These are phyloP conservation scores for Plasmodium inui DNA, from an alignment of 169 alveolate genomes.

Conservation along the genomic window DNA sequence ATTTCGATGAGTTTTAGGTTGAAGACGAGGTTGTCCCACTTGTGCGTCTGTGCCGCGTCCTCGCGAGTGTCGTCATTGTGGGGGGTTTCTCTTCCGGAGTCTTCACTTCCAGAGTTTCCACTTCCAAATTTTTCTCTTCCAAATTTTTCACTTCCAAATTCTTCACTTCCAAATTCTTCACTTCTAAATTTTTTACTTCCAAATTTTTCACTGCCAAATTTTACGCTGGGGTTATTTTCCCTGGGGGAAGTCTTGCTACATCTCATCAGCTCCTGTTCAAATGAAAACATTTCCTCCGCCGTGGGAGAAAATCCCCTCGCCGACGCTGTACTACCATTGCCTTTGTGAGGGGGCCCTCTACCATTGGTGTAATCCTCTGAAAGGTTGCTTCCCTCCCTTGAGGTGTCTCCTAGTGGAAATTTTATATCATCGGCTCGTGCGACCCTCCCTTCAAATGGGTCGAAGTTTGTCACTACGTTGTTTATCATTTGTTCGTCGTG, in stretches of 20 bases:
- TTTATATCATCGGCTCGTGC: not conserved
- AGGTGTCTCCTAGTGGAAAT: not conserved
- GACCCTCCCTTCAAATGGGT: slow-evolving; percentile 12
- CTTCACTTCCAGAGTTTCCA: not conserved
- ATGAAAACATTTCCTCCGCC: not conserved
- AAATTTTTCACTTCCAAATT: not conserved
- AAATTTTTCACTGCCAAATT: too few species aligned
- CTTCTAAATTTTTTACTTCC: too few species aligned
- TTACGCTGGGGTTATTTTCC: not conserved
- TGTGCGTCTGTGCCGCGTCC: not conserved
- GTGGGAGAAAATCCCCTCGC: not conserved
- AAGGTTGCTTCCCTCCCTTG: not conserved
- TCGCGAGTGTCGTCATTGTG: not conserved
- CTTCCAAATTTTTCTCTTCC: not conserved
- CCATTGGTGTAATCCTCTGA: not conserved
- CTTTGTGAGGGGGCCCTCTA: not conserved
- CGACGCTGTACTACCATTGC: not conserved
- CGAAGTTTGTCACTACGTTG: slow-evolving; percentile 17
- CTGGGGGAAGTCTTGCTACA: not conserved
- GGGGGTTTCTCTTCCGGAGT: not conserved
- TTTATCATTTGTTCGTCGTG: slow-evolving; percentile 13
- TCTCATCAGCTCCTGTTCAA: not conserved
- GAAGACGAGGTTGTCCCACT: slow-evolving; percentile 20
- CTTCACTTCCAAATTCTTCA: not conserved
- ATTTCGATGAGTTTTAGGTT: slow-evolving; percentile 57